Evolutionary conservation across 352 stramenopile species (phyloP), one percentile per base, ranked within the genome.

Genomic region (Phytopythium ostracodes): DNA sequence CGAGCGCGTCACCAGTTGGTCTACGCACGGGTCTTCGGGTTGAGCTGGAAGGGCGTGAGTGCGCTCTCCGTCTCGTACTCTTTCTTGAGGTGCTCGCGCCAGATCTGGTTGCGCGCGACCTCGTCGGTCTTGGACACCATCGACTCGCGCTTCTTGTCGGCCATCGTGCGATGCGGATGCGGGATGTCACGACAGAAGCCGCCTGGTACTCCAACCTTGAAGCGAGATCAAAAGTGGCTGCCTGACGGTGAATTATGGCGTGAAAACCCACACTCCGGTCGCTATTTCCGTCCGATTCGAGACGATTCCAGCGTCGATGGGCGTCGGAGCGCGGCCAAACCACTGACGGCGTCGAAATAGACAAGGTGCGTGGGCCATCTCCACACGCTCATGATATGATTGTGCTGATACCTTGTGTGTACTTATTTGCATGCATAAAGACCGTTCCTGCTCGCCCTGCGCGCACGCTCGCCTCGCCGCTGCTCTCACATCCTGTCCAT

Each of bases 81-180:
- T 36, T 84, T 91, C 65, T 88, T 89, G 60, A 94, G 77, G 53
- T 92, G 85, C 64, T 94, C 85, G n/a, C 85, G 83, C 83, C 83
- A 94, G 69, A 94, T 94, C 74, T 94, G 85, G 64, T 94, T 94
- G 56, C 80, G 77, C 31, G 83, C 79, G 56, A 94, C 85, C 65
- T 94, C 85, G 69, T 92, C 85, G 59, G 87, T 91, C 71, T 91
- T 92, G 59, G 79, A 89, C n/a, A 75, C 74, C 44, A 85, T 73
- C 20, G 83, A 89, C 52, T 91, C 82, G 40, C 77, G 77, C 66
- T 91, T 91, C 60, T 90, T 90, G 68, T 90, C 81, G 14, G 81
- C 63, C 81, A 90, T 90, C 29, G 55, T 56, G n/a, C 44, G 11
- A 4, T 17, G 38, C 38, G 38, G 15, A n/a, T 10, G 40, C 24